Evolutionary conservation across 257 asterid genomes (phyloP).

Genomic region (Salvia miltiorrhiza): DNA sequence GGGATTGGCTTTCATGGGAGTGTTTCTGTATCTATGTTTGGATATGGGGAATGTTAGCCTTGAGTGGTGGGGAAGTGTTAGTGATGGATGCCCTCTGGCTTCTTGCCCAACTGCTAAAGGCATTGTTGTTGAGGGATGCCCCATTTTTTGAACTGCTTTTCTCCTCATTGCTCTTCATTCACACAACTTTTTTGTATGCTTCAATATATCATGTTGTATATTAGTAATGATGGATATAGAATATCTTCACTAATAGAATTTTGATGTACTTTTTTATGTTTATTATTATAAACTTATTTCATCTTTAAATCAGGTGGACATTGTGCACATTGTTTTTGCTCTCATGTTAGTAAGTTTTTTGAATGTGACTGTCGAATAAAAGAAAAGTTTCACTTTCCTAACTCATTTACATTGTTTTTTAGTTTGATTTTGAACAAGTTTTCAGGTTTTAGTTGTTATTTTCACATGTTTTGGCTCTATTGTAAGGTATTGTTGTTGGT

Average conservation of each 20-base stretch:
- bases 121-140: constrained; percentile 72
- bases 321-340: no score
- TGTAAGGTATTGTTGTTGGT: no score
- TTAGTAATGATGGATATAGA: not conserved
- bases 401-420: no score
- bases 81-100: constrained; percentile 82
- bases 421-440: no score
- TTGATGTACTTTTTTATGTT: not conserved
- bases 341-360: no score
- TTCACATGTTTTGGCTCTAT: no score
- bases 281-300: not conserved
- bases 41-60: constrained; percentile 61
- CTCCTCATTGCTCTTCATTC: not conserved
- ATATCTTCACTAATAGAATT: no score
- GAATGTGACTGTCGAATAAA: no score
- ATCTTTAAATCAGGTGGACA: no score
- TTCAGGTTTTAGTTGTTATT: no score
- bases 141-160: constrained; percentile 31
- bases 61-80: constrained; percentile 83
- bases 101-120: constrained; percentile 87
- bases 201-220: not conserved
- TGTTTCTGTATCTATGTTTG: constrained; percentile 61
- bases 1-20: constrained; percentile 96
- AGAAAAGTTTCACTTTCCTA: no score
- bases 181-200: not conserved